Conservation (phyloP, 306 rosid species). For the Medicago lupulina region DNA sequence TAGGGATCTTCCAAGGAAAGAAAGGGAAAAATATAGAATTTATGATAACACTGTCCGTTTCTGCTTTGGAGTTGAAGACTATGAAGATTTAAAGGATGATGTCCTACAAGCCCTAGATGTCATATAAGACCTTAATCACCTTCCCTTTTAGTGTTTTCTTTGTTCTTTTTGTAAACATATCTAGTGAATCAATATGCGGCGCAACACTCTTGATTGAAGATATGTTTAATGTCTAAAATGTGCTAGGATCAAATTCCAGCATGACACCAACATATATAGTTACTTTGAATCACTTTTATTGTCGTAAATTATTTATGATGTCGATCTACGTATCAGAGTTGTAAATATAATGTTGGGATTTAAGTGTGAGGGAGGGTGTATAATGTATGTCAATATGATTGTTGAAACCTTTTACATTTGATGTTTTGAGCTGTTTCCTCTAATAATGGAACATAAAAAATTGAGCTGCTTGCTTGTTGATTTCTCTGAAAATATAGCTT, state of each 20-base stretch:
- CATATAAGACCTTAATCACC: slow-evolving; percentile 51
- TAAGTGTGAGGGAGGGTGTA: not conserved
- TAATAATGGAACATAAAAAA: not conserved
- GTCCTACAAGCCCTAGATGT: slow-evolving; percentile 71
- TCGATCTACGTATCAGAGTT: no score
- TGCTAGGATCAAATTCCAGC: not conserved
- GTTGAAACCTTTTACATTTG: slow-evolving; percentile 6
- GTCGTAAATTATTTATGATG: no score
- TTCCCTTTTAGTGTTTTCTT: not conserved
- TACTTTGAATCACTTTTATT: no score
- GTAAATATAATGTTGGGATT: not conserved
- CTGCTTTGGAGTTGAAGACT: slow-evolving; percentile 89
- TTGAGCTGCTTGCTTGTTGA: slow-evolving; percentile 34
- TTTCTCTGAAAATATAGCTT: slow-evolving; percentile 40
- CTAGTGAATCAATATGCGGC: not conserved
- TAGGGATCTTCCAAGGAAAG: slow-evolving; percentile 78
- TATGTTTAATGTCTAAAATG: not conserved
- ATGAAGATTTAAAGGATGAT: slow-evolving; percentile 71
- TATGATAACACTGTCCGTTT: slow-evolving; percentile 78
- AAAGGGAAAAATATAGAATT: slow-evolving; percentile 77
- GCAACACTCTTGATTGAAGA: not conserved
- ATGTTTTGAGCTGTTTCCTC: not conserved
- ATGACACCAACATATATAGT: not conserved
- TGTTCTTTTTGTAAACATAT: not conserved
- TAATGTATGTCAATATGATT: not conserved